phyloP scores from a whole-genome alignment of 1,284 basidiomycete species.

The Ganoderma resinaceum region DNA sequence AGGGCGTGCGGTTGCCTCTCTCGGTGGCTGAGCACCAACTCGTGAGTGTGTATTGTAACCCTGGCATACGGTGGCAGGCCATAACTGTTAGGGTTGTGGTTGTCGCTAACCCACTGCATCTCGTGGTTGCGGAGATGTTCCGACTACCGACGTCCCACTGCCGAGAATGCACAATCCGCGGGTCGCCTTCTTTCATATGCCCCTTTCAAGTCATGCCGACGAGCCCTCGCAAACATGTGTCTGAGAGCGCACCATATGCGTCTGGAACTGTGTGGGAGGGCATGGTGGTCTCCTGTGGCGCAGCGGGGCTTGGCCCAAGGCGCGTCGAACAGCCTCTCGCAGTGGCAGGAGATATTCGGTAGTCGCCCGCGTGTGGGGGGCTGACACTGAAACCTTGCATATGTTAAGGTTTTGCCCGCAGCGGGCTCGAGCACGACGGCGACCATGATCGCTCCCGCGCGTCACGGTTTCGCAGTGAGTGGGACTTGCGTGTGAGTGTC shows the following conservation, averaged over 20 bases:
- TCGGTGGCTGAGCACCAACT: not conserved
- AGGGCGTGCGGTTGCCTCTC: not conserved
- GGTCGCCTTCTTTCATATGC: slow-evolving; percentile 18
- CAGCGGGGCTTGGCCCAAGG: not conserved
- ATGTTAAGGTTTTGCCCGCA: slow-evolving; percentile 13
- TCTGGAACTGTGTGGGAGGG: not conserved
- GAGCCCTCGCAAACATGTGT: not conserved
- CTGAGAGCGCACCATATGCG: not conserved
- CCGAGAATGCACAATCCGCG: not conserved
- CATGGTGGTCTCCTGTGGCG: slow-evolving; percentile 6
- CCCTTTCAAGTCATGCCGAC: slow-evolving; percentile 8
- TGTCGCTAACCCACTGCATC: not conserved
- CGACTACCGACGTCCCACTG: not conserved
- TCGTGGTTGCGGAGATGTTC: not conserved
- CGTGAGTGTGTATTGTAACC: not conserved
- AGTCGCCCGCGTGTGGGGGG: not conserved
- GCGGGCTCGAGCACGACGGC: not conserved
- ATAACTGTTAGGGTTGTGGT: slow-evolving; percentile 4
- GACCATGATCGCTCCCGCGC: not conserved
- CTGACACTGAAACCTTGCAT: slow-evolving; percentile 8
- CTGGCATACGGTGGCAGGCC: not conserved
- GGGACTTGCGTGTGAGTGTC: slow-evolving; percentile 7
- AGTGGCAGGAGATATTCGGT: slow-evolving; percentile 1
- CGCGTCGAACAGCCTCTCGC: slow-evolving; percentile 8
- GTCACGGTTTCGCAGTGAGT: not conserved